These are phyloP conservation scores for Stephanocyclus meneghinianus DNA, from an alignment of 352 stramenopile species.

Conservation along the genomic window DNA sequence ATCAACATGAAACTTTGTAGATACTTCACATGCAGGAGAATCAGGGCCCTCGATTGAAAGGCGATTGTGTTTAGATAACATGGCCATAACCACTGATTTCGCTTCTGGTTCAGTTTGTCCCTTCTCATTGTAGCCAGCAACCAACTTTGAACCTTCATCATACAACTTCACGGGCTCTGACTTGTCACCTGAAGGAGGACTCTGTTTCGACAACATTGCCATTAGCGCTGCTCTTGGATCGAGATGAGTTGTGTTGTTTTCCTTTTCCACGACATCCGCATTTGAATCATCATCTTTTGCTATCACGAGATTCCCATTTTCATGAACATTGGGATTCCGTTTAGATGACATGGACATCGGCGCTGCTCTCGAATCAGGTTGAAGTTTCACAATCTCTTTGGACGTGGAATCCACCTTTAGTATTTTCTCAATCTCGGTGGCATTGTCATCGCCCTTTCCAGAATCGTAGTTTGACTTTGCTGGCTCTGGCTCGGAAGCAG, in stretches of 20 bases:
- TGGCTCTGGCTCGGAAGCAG: background rate
- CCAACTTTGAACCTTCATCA: constrained; percentile 26
- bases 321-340: too few species aligned
- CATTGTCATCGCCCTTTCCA: too few species aligned
- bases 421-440: too few species aligned
- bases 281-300: background rate
- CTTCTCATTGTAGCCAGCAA: background rate
- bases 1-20: too few species aligned
- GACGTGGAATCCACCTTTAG: background rate
- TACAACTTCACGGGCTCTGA: background rate
- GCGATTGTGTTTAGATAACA: constrained; percentile 28
- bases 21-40: too few species aligned
- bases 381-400: background rate
- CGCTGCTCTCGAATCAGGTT: background rate
- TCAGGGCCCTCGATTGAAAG: background rate
- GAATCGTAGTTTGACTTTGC: background rate
- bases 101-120: background rate
- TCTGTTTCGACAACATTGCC: constrained; percentile 29
- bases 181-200: background rate
- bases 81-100: constrained; percentile 20
- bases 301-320: too few species aligned
- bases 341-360: background rate
- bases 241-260: background rate
- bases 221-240: constrained; percentile 27
- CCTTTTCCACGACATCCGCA: background rate